phyloP scores from a whole-genome alignment of 2,329 filamentous ascomycete genomes.

The Trichoderma sp. region DNA sequence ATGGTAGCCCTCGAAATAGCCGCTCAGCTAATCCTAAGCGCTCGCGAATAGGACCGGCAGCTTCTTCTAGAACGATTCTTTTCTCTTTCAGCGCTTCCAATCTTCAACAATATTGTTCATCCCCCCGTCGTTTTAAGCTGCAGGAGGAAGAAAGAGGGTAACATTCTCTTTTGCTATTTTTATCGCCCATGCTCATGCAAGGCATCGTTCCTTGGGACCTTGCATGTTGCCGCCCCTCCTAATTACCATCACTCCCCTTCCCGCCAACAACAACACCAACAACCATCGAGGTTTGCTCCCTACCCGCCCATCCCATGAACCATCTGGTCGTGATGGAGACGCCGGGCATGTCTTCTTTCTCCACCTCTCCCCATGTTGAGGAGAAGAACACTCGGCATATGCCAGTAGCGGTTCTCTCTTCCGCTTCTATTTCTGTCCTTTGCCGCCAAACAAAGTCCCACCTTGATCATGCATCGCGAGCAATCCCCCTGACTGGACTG shows the following conservation, averaged over 20 bases:
- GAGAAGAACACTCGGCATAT: neutral
- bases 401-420: neutral
- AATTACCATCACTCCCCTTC: neutral
- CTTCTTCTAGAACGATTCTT: conserved; percentile 19
- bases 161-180: neutral
- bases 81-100: neutral
- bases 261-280: neutral
- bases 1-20: conserved; percentile 12
- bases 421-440: conserved; percentile 17
- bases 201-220: neutral
- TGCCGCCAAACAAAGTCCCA: conserved; percentile 3
- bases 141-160: neutral
- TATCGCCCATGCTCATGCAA: conserved; percentile 3
- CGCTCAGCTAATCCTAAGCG: conserved; percentile 18
- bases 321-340: neutral
- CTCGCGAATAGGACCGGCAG: conserved; percentile 3
- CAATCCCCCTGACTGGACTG: neutral
- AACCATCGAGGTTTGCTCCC: neutral
- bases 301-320: neutral
- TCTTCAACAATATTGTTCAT: neutral
- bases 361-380: neutral
- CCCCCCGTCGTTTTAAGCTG: neutral
- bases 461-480: neutral
- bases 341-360: neutral
- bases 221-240: neutral